These are phyloP conservation scores for Phialophora macrospora DNA, from an alignment of 2,329 filamentous ascomycete genomes.

Conservation along the genomic window DNA sequence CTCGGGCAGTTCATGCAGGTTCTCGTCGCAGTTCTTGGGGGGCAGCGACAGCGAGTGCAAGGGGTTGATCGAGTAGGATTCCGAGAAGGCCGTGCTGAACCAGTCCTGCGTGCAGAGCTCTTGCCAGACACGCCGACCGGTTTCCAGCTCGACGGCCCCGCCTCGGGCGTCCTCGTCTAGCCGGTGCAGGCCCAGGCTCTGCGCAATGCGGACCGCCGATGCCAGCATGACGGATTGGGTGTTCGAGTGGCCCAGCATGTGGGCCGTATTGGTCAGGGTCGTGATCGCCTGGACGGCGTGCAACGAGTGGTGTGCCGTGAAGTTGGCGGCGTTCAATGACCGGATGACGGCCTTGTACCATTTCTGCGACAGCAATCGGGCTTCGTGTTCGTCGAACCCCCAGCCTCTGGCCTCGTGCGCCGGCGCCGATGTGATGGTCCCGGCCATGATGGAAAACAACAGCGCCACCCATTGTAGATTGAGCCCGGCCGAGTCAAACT, in stretches of 20 bases:
- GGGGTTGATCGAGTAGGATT: slow-evolving; percentile 47
- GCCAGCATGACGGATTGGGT: slow-evolving; percentile 54
- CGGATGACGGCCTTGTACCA: slow-evolving; percentile 55
- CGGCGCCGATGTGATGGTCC: slow-evolving; percentile 32
- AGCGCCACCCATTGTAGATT: slow-evolving; percentile 46
- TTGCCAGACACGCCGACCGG: slow-evolving; percentile 49
- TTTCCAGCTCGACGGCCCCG: slow-evolving; percentile 41
- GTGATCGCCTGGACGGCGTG: slow-evolving; percentile 54
- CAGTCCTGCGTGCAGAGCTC: slow-evolving; percentile 51
- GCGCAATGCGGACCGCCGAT: slow-evolving; percentile 53
- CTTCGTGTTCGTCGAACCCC: slow-evolving; percentile 53
- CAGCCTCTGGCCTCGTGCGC: slow-evolving; percentile 44
- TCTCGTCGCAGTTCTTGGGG: slow-evolving; percentile 47
- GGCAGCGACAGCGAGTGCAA: slow-evolving; percentile 45
- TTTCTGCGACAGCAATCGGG: slow-evolving; percentile 48
- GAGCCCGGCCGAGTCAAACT: slow-evolving; percentile 43
- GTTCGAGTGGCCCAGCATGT: slow-evolving; percentile 56
- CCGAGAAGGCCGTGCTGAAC: slow-evolving; percentile 50
- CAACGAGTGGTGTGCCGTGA: slow-evolving; percentile 50
- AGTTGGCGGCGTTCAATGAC: slow-evolving; percentile 54
- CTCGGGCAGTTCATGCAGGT: slow-evolving; percentile 35
- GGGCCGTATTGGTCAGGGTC: slow-evolving; percentile 54
- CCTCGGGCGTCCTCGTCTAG: slow-evolving; percentile 41
- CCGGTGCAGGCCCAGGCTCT: slow-evolving; percentile 54
- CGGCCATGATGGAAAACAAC: slow-evolving; percentile 32